Evolutionary conservation across 148 eudicot species (phyloP), one percentile per base, ranked within the genome.

Genomic region (Silene conica): DNA sequence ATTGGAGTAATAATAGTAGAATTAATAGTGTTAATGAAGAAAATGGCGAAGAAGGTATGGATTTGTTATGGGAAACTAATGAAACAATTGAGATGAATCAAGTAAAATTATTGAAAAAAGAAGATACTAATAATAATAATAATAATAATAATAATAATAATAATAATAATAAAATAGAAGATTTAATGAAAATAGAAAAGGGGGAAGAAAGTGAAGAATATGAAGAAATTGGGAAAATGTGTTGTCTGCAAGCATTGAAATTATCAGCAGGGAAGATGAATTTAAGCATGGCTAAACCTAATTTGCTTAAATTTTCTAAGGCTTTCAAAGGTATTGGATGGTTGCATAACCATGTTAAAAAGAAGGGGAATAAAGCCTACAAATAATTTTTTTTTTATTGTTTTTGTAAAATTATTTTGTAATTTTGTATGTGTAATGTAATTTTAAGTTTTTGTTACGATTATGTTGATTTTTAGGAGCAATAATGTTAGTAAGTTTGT

Each of bases 231-330:
- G 92, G 79, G 16, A 85, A 92, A 41, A 41, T 94, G 65, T 94
- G 96, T 62, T 95, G 99, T 56, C 78, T 95, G 38, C 94, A 89
- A 78, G 97, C 96, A 19, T 76, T 95, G 67, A 92, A 90, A 62
- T 85, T 95, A 52, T 92, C 99, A 31, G 75, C 91, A 13, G 89
- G 91, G 77, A 96, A 92, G 82, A 89, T 89, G 94, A 95, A 89
- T 80, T 71, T 90, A 67, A 94, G 90, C 34, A 84, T 92, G 89
- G 88, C 85, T 11, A 85, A 74, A 81, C 84, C 94, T 55, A 89
- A 76, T 70, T 80, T 90, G 74, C 54, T 83, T 22, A 92, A 82
- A 77, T 75, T 90, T 79, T 80, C 92, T 3, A 92, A 89, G 83
- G 94, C 89, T 21, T 79, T 96, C 58, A 92, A 89, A 74, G 97